These are phyloP conservation scores for Suhomyces emberorum DNA, from an alignment of 805 yeast genomes.

Conservation along the genomic window DNA sequence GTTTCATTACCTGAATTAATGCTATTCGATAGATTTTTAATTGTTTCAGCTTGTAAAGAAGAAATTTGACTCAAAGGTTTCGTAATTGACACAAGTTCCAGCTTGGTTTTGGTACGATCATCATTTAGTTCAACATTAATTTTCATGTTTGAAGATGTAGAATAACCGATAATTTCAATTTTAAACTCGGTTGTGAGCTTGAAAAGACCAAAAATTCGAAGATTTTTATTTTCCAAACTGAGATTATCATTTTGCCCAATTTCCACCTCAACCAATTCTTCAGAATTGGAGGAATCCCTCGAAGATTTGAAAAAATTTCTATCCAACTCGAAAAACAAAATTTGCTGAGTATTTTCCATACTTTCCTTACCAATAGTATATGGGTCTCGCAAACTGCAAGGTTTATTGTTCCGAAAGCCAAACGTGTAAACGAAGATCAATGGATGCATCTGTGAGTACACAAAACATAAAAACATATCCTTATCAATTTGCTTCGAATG, in stretches of 20 bases:
- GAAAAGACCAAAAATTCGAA: slow-evolving; percentile 12
- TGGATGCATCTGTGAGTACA: slow-evolving; percentile 32
- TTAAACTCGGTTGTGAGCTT: slow-evolving; percentile 16
- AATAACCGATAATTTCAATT: slow-evolving; percentile 10
- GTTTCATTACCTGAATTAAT: background rate
- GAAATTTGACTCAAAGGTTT: background rate
- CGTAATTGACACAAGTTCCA: background rate
- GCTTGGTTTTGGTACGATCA: background rate
- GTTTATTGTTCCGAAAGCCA: slow-evolving; percentile 28
- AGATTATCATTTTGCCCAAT: too few species aligned
- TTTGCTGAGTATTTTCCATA: slow-evolving; percentile 13
- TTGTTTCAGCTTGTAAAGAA: background rate
- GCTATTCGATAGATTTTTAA: background rate
- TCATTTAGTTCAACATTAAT: background rate
- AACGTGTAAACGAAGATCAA: slow-evolving; percentile 31
- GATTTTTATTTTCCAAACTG: background rate
- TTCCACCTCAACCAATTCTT: too few species aligned
- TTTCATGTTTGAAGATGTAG: slow-evolving; percentile 2
- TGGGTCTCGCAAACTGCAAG: slow-evolving; percentile 39
- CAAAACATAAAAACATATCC: slow-evolving; percentile 18
- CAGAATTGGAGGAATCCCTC: background rate
- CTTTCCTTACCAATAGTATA: slow-evolving; percentile 16
- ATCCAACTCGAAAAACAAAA: slow-evolving; percentile 9
- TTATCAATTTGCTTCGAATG: slow-evolving; percentile 21
- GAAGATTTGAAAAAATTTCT: background rate